A percentile compares a stretch with the other conserved stretches of the same genome.
Conservation (phyloP, 2,329 filamentous ascomycete species). For the Apiospora malaysiana region DNA sequence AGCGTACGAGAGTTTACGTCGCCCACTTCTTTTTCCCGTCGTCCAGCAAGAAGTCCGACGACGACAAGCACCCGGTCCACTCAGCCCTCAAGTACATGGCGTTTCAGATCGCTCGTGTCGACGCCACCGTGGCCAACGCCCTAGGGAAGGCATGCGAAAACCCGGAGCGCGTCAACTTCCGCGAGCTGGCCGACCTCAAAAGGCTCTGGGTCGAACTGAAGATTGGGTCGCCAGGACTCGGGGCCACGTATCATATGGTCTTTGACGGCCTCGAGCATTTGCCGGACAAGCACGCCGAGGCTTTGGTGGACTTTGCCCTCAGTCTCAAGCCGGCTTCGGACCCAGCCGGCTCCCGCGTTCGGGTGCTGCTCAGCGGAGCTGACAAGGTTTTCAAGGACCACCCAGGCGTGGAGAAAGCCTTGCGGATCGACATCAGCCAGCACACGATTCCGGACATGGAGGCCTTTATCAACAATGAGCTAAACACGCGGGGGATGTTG, state of each 20-base stretch:
- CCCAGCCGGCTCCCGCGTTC: slow-evolving; percentile 26
- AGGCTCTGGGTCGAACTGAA: slow-evolving; percentile 31
- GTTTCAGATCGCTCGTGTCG: slow-evolving; percentile 37
- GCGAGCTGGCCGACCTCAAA: slow-evolving; percentile 24
- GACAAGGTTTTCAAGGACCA: slow-evolving; percentile 23
- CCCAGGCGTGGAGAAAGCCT: slow-evolving; percentile 9
- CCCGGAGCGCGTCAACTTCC: slow-evolving; percentile 22
- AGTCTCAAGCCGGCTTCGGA: slow-evolving; percentile 21
- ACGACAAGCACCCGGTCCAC: slow-evolving; percentile 31
- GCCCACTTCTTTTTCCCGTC: slow-evolving; percentile 37
- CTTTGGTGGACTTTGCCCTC: slow-evolving; percentile 27
- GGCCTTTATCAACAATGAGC: slow-evolving; percentile 29
- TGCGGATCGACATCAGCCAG: slow-evolving; percentile 30
- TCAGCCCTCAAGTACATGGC: slow-evolving; percentile 36
- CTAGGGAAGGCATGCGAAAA: slow-evolving; percentile 33
- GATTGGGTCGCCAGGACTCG: slow-evolving; percentile 28
- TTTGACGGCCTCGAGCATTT: slow-evolving; percentile 37
- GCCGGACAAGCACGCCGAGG: slow-evolving; percentile 23
- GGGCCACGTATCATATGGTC: slow-evolving; percentile 32
- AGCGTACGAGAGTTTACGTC: slow-evolving; percentile 31
- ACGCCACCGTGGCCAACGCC: slow-evolving; percentile 29
- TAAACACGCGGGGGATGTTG: slow-evolving; percentile 28
- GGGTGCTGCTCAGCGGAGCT: slow-evolving; percentile 30
- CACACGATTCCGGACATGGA: slow-evolving; percentile 33
- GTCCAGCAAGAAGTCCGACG: slow-evolving; percentile 31